These are phyloP conservation scores for Canariomyces notabilis DNA, from an alignment of 2,329 filamentous ascomycete species.

Conservation along the genomic window DNA sequence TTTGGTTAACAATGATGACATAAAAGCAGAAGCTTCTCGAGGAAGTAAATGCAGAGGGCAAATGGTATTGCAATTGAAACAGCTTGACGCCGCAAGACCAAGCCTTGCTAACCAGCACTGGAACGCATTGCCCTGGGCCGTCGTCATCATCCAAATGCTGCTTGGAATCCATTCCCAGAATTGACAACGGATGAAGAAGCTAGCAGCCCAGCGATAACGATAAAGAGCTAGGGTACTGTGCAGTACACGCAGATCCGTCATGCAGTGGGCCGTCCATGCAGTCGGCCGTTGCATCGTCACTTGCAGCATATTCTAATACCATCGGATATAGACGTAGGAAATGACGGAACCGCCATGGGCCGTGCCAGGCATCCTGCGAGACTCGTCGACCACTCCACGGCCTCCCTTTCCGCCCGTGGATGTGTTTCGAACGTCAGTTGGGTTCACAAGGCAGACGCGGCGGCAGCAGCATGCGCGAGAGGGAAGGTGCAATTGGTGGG, in stretches of 20 bases:
- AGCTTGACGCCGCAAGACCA: too few species aligned
- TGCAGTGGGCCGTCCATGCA: background rate
- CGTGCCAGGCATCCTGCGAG: background rate
- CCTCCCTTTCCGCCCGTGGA: conserved; percentile 4
- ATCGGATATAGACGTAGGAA: background rate
- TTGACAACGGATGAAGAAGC: background rate
- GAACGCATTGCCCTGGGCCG: too few species aligned
- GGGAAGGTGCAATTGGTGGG: conserved; percentile 6
- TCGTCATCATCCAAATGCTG: background rate
- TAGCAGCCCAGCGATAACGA: background rate
- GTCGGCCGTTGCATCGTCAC: background rate
- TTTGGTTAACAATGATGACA: conserved; percentile 9
- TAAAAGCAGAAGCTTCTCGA: conserved; percentile 8
- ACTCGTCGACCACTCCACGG: conserved; percentile 13
- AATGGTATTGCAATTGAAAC: too few species aligned
- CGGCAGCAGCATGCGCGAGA: conserved; percentile 1
- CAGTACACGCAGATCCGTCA: background rate
- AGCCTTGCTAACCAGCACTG: too few species aligned
- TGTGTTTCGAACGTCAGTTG: background rate
- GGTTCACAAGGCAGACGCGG: background rate
- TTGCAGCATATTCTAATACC: background rate
- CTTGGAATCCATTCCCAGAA: background rate
- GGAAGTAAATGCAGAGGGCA: background rate
- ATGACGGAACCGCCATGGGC: conserved; percentile 1
- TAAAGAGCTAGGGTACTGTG: background rate